Evolutionary conservation across 2,329 filamentous ascomycete species (phyloP).

Genomic region (Fusarium solani-melongenae): DNA sequence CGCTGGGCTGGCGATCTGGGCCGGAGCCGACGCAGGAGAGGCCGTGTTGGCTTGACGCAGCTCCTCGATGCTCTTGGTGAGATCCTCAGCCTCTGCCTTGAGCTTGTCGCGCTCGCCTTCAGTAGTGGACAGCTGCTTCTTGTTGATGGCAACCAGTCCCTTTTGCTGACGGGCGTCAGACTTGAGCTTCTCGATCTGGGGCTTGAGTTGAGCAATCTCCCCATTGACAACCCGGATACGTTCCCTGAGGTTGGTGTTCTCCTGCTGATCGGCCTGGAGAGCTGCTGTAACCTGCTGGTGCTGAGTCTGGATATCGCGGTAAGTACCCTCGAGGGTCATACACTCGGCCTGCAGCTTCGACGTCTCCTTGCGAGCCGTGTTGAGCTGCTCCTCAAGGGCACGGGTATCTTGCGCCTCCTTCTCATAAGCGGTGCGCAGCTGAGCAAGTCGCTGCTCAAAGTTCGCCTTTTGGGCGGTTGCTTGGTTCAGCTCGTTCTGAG

Average conservation of each 20-base stretch:
- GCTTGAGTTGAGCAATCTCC: slow-evolving; percentile 85
- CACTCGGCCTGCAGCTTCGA: slow-evolving; percentile 87
- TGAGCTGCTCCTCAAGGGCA: slow-evolving; percentile 84
- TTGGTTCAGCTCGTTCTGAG: slow-evolving; percentile 85
- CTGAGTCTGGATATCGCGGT: slow-evolving; percentile 84
- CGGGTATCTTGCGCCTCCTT: slow-evolving; percentile 91
- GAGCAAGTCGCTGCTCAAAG: slow-evolving; percentile 87
- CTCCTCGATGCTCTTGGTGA: slow-evolving; percentile 72
- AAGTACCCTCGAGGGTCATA: slow-evolving; percentile 82
- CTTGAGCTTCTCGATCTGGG: slow-evolving; percentile 91
- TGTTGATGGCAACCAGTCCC: slow-evolving; percentile 96
- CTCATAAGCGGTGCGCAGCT: slow-evolving; percentile 89
- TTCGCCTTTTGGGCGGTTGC: slow-evolving; percentile 89
- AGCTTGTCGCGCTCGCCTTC: slow-evolving; percentile 91
- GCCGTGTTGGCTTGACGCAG: slow-evolving; percentile 63
- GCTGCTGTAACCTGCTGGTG: slow-evolving; percentile 80
- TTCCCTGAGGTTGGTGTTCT: slow-evolving; percentile 88
- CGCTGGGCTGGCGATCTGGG: slow-evolving; percentile 75
- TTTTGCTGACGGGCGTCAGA: slow-evolving; percentile 95
- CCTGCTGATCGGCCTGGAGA: slow-evolving; percentile 87
- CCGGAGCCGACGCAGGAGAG: slow-evolving; percentile 59
- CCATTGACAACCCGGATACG: slow-evolving; percentile 85
- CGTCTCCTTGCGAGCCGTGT: slow-evolving; percentile 80
- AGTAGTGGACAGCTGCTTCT: slow-evolving; percentile 92
- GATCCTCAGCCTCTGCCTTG: slow-evolving; percentile 79